These are phyloP conservation scores for Schizothecium vesticola DNA, from an alignment of 495 filamentous ascomycete genomes.

Conservation along the genomic window DNA sequence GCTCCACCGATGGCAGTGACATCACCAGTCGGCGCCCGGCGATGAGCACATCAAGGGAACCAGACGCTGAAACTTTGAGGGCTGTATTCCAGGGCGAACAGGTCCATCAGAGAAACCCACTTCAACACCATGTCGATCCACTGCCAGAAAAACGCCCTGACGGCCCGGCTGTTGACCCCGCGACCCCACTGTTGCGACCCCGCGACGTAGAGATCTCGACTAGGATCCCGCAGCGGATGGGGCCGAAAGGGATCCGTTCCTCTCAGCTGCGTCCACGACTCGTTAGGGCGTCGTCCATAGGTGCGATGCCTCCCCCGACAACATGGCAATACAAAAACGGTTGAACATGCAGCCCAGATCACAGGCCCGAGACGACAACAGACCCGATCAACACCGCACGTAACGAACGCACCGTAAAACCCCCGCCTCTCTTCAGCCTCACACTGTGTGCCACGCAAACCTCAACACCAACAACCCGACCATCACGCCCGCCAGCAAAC, in stretches of 20 bases:
- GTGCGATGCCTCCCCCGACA: neutral
- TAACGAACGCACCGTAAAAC: neutral
- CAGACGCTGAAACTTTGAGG: too few species aligned
- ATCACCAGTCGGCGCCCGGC: neutral
- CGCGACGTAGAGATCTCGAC: neutral
- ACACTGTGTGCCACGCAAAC: neutral
- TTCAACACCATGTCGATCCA: neutral
- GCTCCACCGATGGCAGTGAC: neutral
- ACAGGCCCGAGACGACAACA: neutral
- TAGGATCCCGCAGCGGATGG: neutral
- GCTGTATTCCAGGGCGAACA: too few species aligned
- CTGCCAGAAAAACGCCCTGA: neutral
- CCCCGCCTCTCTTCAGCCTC: neutral
- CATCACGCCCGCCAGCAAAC: neutral
- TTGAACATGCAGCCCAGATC: neutral
- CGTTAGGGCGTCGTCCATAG: neutral
- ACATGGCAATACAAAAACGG: neutral
- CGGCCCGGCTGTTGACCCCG: neutral
- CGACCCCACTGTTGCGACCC: neutral
- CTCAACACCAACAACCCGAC: neutral
- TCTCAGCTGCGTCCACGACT: neutral
- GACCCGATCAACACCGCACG: neutral
- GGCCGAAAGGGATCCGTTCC: neutral
- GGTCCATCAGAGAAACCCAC: too few species aligned
- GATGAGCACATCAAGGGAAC: neutral